Base-by-base conservation (phyloP, 805 yeast genomes). In the Barnettozyma pratensis region DNA sequence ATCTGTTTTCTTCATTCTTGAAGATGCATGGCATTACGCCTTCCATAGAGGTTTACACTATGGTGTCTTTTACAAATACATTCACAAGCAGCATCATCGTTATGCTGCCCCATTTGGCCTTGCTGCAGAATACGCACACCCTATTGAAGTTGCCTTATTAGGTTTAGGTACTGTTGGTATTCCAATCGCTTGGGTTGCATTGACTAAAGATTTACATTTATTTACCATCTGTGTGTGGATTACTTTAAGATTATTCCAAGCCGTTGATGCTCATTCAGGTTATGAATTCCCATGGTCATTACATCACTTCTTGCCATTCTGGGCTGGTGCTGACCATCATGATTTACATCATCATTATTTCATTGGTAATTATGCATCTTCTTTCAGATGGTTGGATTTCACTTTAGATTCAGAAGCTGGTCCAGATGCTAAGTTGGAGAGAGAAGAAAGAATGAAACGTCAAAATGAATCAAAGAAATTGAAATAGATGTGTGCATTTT, bases 301-400 rank as follows among this genome's bases (percentile, higher is more conserved):
- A 64, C 92, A 89, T 71, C 88, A 89, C 65, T 80, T 91, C 69
- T 66, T 91, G 52, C 96, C 97, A 41, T 79, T 92, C 70, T 90
- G 97, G 97, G 96, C 97, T 4, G 97, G 97, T 55, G 96, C 97
- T 25, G 96, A 87, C 62, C 97, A 91, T 69, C 97, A 91, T 66
- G 98, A 91, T 69, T 87, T 87, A 69, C 98, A 91, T 67, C 98
- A 91, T 66, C 95, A 87, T 65, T 89, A 85, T 72, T 91, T 91
- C 70, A 85, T 87, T 59, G 97, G 97, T 57, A 89, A 90, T 69
- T 91, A 88, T 67, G 91, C 97, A 27, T 85, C 96, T 43, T 81
- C 91, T 32, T 92, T 92, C 79, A 83, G 97, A 72, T 87, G 95
- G 87, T 89, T 96, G 92, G 98, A 91, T 71, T 85, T 72, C 68